A percentile compares a stretch with the other conserved stretches of the same genome.
Conservation (phyloP, 495 filamentous ascomycete species). For the Penicillium odoratum region DNA sequence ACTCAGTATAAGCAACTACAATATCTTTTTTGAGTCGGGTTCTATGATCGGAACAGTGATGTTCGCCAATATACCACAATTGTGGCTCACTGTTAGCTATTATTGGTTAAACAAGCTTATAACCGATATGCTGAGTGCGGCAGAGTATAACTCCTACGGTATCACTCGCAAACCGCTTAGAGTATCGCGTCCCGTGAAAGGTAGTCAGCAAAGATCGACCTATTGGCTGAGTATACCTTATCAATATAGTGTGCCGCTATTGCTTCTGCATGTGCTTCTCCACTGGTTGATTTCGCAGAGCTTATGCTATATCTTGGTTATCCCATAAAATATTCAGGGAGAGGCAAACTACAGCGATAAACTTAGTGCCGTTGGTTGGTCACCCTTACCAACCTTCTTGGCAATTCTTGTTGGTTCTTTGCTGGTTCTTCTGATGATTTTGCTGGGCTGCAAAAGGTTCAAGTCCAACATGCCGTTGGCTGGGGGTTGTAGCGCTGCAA, state of each 20-base stretch:
- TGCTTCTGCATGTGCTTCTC: slow-evolving; percentile 23
- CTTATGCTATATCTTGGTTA: slow-evolving; percentile 33
- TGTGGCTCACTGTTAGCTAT: slow-evolving; percentile 45
- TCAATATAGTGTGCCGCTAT: slow-evolving; percentile 36
- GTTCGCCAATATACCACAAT: slow-evolving; percentile 45
- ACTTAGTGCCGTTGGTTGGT: slow-evolving; percentile 20
- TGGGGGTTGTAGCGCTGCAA: slow-evolving; percentile 42
- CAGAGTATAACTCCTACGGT: slow-evolving; percentile 36
- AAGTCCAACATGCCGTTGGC: slow-evolving; percentile 39
- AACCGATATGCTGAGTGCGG: slow-evolving; percentile 39
- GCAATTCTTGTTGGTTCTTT: no score
- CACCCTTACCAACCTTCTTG: slow-evolving; percentile 13
- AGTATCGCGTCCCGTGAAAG: slow-evolving; percentile 41
- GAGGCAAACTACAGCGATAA: slow-evolving; percentile 30
- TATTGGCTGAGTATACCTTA: slow-evolving; percentile 47
- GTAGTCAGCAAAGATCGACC: slow-evolving; percentile 41
- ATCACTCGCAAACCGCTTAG: slow-evolving; percentile 37
- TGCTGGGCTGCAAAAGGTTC: slow-evolving; percentile 26
- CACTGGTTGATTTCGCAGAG: slow-evolving; percentile 48
- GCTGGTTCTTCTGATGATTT: slow-evolving; percentile 24
- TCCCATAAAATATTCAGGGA: slow-evolving; percentile 15
- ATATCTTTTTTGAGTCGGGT: no score
- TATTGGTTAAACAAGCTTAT: slow-evolving; percentile 38
- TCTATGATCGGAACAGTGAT: slow-evolving; percentile 3
- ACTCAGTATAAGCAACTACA: no score